phyloP scores from a whole-genome alignment of 495 filamentous ascomycete species.

The Lepidopterella palustris region DNA sequence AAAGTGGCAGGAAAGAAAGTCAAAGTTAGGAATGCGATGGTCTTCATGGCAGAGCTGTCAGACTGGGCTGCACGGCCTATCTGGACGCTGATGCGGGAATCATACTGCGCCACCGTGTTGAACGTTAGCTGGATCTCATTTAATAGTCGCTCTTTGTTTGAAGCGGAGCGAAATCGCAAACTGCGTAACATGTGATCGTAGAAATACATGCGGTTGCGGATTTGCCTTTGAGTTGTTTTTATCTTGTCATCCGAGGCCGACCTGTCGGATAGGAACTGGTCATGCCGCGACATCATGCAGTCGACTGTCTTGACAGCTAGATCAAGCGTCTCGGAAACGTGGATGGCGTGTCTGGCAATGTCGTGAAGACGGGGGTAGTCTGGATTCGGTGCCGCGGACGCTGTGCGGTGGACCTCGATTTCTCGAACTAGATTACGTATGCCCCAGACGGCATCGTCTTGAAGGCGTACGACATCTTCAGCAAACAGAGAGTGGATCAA shows the following conservation, averaged over 20 bases:
- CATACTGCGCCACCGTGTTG: conserved; percentile 39
- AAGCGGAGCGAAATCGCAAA: conserved; percentile 6
- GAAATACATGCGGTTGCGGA: not conserved
- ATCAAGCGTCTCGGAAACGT: conserved; percentile 15
- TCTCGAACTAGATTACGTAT: conserved; percentile 33
- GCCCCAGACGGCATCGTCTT: conserved; percentile 34
- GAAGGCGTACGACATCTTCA: conserved; percentile 26
- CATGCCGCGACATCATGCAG: not conserved
- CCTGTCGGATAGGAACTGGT: not conserved
- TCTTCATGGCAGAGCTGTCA: conserved; percentile 38
- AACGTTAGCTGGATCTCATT: conserved; percentile 13
- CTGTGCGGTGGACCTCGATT: not conserved
- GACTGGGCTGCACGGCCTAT: conserved; percentile 35
- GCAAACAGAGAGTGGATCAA: conserved; percentile 24
- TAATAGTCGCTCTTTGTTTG: conserved; percentile 8
- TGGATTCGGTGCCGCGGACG: too few species aligned
- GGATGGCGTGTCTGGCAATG: conserved; percentile 16
- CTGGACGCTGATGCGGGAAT: conserved; percentile 33
- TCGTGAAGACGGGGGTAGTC: conserved; percentile 14
- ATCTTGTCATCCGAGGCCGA: not conserved
- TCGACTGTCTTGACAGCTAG: not conserved
- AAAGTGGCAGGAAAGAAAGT: conserved; percentile 37
- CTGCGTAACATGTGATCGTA: not conserved
- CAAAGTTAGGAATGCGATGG: conserved; percentile 35
- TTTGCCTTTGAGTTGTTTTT: too few species aligned